Conservation (phyloP, 495 filamentous ascomycete species). For the Hyaloscypha hepaticicola region DNA sequence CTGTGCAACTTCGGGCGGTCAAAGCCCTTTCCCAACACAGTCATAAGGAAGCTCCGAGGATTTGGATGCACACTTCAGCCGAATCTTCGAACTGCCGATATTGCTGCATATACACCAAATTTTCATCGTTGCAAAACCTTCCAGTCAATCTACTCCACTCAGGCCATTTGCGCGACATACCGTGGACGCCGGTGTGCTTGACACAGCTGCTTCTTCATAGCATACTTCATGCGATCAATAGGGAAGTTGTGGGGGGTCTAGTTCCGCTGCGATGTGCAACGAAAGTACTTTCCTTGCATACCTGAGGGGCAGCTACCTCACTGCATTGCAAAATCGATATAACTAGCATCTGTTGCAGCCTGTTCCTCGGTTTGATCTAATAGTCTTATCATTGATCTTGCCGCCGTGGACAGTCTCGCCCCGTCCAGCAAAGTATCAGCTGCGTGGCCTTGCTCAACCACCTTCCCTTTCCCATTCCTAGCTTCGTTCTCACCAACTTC, state of each 20-base stretch:
- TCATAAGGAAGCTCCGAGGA: neutral
- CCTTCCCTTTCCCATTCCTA: neutral
- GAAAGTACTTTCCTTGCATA: neutral
- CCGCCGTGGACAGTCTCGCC: neutral
- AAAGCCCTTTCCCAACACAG: slow-evolving; percentile 5
- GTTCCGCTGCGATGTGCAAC: slow-evolving; percentile 24
- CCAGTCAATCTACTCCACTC: slow-evolving; percentile 7
- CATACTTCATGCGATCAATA: neutral
- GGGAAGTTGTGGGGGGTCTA: slow-evolving; percentile 10
- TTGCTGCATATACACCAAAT: neutral
- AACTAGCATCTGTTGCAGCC: neutral
- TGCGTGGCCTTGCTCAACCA: neutral
- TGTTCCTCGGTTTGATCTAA: neutral
- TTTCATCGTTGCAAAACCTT: neutral
- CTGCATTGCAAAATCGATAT: neutral
- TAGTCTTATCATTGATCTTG: neutral
- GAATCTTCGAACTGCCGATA: neutral
- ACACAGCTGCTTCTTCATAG: slow-evolving; percentile 2
- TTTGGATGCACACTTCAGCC: neutral
- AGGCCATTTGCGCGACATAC: slow-evolving; percentile 8
- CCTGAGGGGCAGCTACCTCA: neutral
- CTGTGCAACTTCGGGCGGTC: neutral
- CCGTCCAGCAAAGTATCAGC: neutral
- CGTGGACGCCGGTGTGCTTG: neutral
- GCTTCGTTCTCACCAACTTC: neutral